Percentiles rank a stretch among this genome's conserved stretches.
These are phyloP conservation scores for Linum tenue DNA, from an alignment of 345 rosid species.

Conservation along the genomic window DNA sequence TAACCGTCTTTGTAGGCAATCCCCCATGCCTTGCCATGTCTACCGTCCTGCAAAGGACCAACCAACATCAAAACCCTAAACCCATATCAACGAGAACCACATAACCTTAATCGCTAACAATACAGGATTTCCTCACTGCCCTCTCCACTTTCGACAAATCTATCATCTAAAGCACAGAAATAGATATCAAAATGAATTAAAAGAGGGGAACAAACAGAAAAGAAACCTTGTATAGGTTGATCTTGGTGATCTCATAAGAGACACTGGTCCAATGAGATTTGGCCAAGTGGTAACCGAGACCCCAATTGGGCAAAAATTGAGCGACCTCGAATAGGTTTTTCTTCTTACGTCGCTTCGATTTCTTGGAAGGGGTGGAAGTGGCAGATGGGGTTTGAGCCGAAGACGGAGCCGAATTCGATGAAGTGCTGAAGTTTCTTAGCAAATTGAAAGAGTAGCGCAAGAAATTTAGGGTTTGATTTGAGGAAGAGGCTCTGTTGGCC, in stretches of 20 bases:
- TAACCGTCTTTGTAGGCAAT: slow-evolving; percentile 74
- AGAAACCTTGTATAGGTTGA: slow-evolving; percentile 83
- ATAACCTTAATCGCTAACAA: background rate
- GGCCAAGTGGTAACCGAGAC: slow-evolving; percentile 88
- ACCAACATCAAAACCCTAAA: background rate
- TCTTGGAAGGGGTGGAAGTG: slow-evolving; percentile 20
- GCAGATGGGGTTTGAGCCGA: background rate
- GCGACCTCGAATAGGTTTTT: slow-evolving; percentile 92
- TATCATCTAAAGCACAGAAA: background rate
- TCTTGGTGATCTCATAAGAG: slow-evolving; percentile 81
- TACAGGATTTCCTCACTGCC: background rate
- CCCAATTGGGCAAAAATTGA: slow-evolving; percentile 91
- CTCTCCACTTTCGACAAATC: slow-evolving; percentile 1
- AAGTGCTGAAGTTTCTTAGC: slow-evolving; percentile 36
- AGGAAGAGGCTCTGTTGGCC: slow-evolving; percentile 23
- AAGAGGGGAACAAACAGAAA: background rate
- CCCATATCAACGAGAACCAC: slow-evolving; percentile 1
- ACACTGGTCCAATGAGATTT: slow-evolving; percentile 82
- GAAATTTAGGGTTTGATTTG: slow-evolving; percentile 18
- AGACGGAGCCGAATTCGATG: slow-evolving; percentile 13
- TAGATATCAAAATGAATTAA: background rate
- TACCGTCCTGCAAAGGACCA: slow-evolving; percentile 56
- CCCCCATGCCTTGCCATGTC: slow-evolving; percentile 97
- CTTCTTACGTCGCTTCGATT: slow-evolving; percentile 60
- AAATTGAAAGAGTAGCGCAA: slow-evolving; percentile 38